Percentiles rank a stretch among this genome's conserved stretches.
These are phyloP conservation scores for Geranium brycei DNA, from an alignment of 345 rosid genomes.

Conservation along the genomic window DNA sequence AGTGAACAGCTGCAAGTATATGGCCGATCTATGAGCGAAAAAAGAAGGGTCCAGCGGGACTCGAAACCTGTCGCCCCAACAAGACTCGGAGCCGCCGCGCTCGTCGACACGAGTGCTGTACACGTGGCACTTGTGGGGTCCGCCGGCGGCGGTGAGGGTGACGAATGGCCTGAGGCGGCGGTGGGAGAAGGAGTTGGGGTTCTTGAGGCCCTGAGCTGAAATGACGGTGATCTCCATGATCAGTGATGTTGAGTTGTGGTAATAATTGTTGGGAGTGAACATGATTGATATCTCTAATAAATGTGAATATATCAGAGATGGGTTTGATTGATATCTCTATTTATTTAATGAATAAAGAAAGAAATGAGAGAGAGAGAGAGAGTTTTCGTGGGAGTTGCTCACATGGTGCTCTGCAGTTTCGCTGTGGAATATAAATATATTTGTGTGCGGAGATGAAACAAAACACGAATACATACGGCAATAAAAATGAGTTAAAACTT, in stretches of 20 bases:
- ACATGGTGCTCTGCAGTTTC: too few species aligned
- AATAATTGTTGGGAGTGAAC: too few species aligned
- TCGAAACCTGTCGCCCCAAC: constrained; percentile 40
- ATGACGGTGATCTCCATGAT: constrained; percentile 29
- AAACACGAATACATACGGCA: too few species aligned
- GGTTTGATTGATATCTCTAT: too few species aligned
- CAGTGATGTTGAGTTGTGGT: too few species aligned
- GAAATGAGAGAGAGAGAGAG: background rate
- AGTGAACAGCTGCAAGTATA: constrained; percentile 19
- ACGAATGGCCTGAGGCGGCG: constrained; percentile 23
- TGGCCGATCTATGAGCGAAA: constrained; percentile 17
- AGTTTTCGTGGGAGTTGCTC: background rate
- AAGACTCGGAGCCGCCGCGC: constrained; percentile 30
- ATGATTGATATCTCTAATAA: too few species aligned
- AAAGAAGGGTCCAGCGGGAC: constrained; percentile 19
- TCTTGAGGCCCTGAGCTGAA: constrained; percentile 32
- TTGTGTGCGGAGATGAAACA: background rate
- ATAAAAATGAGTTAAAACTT: too few species aligned
- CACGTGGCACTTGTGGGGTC: constrained; percentile 8
- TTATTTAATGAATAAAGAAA: too few species aligned
- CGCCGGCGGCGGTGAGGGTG: constrained; percentile 13
- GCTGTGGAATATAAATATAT: too few species aligned
- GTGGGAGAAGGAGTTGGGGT: constrained; percentile 16
- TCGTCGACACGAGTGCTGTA: constrained; percentile 17
- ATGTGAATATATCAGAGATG: too few species aligned